Evolutionary conservation across 306 rosid genomes (phyloP), one percentile per base, ranked within the genome.

Genomic region (Quercus cerris): DNA sequence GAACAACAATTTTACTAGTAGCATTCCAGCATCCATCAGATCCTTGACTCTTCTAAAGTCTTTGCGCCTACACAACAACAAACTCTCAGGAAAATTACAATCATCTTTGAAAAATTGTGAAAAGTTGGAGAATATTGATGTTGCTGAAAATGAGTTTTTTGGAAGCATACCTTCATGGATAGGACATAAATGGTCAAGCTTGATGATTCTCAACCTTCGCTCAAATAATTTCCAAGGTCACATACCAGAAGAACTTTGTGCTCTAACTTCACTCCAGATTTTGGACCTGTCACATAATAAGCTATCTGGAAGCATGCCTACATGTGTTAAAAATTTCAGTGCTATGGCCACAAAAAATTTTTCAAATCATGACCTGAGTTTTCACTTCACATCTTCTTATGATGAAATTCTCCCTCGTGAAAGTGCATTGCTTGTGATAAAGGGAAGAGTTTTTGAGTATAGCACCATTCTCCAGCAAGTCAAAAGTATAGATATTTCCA

Each of bases 81-180:
- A 22, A 20, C 56, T 84, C 18, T 61, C 23, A 8, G 87, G 87
- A 72, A 63, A 76, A 55, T 52, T 84, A 5, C 84, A 81, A 1
- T 19, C 0, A 4, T 18, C 79, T 18, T 70, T 82, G 15, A 15
- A 52, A 17, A 72, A 41, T 6, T 82, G 82, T 69, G 33, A 23
- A 2, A 1, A 12, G 0, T 6, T 82, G 52, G 6, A 0, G 0
- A 27, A 19, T 38, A 13, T 74, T 25, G 80, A 83, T 30, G 23
- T 74, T 5, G 30, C 62, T 15, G 11, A 17, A 18, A 84, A 79
- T 70, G 35, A 74, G 27, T 54, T 83, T 6, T 14, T 14, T 0
- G 86, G 87, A 38, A 79, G 9, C 11, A 70, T 84, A 18, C 81
- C 84, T 46, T 55, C 3, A 19, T 79, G 87, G 84, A 33, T 77